phyloP scores from a whole-genome alignment of 2,329 filamentous ascomycete genomes.

The Periconia digitata region DNA sequence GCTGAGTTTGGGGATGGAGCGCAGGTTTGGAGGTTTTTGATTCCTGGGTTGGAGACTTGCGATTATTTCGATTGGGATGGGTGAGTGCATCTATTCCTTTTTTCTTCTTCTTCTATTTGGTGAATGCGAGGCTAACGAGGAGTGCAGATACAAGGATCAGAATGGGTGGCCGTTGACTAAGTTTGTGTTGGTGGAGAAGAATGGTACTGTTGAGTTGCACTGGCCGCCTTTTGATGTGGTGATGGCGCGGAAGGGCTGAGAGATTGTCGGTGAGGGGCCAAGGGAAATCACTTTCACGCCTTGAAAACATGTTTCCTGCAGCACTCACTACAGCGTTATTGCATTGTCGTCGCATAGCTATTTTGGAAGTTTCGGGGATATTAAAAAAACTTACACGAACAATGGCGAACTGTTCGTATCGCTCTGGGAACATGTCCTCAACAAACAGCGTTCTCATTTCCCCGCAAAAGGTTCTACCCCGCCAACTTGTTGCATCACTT shows the following conservation, averaged over 20 bases:
- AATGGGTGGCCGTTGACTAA: constrained; percentile 36
- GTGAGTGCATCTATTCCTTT: too few species aligned
- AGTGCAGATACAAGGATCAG: constrained; percentile 27
- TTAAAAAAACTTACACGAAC: too few species aligned
- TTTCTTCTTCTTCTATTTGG: neutral
- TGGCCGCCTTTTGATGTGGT: constrained; percentile 35
- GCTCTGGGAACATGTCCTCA: too few species aligned
- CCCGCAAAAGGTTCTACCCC: too few species aligned
- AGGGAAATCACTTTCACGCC: neutral
- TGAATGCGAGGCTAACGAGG: neutral
- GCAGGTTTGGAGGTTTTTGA: constrained; percentile 30
- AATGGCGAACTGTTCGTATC: too few species aligned
- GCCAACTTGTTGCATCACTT: too few species aligned
- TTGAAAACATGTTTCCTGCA: neutral
- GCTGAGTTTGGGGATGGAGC: constrained; percentile 20
- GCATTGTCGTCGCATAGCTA: too few species aligned
- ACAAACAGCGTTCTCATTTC: too few species aligned
- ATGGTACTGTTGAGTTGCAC: constrained; percentile 22
- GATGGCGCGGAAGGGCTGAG: constrained; percentile 3
- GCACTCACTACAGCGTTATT: too few species aligned
- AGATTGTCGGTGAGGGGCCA: too few species aligned
- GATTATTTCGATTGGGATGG: constrained; percentile 39
- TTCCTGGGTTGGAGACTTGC: constrained; percentile 26
- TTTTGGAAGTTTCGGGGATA: too few species aligned
- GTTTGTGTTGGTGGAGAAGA: constrained; percentile 25